Base-by-base conservation (phyloP, 2,329 filamentous ascomycete genomes). In the Phialophora tarda region DNA sequence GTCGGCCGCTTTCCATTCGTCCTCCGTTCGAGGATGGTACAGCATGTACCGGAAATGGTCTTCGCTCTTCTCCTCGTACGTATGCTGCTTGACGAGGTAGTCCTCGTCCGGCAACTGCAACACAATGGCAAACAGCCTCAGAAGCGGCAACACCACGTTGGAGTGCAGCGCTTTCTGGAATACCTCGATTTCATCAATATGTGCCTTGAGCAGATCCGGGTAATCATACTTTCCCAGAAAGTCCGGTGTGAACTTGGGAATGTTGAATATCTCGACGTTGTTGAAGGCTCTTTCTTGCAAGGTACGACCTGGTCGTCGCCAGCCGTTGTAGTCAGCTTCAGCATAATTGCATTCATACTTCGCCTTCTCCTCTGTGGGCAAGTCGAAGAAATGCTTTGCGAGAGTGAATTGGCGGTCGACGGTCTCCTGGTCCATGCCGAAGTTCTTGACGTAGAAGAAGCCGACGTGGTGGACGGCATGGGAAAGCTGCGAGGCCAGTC, bases 361-460 rank as follows among this genome's bases (percentile, higher is more conserved):
- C 56, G 84, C 80, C 72, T 88, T 89, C 72, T 89, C 85, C 12
- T 85, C 82, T 1, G 57, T 77, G 0, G 86, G 78, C 0, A 88
- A 77, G 12, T 82, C 74, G 34, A 41, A 17, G 69, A 88, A 81
- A 41, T 82, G 77, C 67, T 84, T 84, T 1, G 82, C 86, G 6
- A 89, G 81, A 4, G 85, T 84, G 70, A 87, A 88, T 70, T 89
- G 86, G 0, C 79, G 77, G 69, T 88, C 82, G 2, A 89, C 80
- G 73, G 86, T 76, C 41, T 85, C 83, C 72, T 87, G 83, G 0
- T 77, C 78, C 1, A 89, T 77, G 17, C 85, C 85, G 67, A 84
- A 87, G 75, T 88, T 87, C 68, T 81, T 83, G 30, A 88, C 82
- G 69, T 88, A 88, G 78, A 88, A 88, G 78, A 88, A 85, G 0